phyloP scores from a whole-genome alignment of 2,329 filamentous ascomycete genomes.

The Ceratocystis colombiana region DNA sequence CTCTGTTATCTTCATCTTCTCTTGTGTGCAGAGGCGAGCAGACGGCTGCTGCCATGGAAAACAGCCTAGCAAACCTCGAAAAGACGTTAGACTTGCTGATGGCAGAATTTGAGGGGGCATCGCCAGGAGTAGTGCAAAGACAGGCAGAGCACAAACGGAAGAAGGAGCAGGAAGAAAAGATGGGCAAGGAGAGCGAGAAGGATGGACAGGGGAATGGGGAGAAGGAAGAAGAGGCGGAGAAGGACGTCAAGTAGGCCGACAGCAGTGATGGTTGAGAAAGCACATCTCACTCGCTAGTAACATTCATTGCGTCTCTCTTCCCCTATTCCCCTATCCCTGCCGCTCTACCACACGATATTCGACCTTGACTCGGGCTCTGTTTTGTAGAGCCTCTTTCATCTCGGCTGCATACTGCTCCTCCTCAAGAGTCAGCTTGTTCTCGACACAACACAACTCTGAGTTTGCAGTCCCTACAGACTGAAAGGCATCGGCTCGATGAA shows the following conservation, averaged over 20 bases:
- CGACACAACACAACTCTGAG: not conserved
- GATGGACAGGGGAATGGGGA: not conserved
- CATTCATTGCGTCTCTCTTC: not conserved
- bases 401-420: not conserved
- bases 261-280: not conserved
- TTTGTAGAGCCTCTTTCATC: not conserved
- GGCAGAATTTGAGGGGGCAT: conserved; percentile 37
- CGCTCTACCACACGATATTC: not conserved
- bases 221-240: not conserved
- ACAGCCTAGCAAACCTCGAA: conserved; percentile 44
- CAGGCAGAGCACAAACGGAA: conserved; percentile 18
- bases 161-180: conserved; percentile 19
- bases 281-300: not conserved
- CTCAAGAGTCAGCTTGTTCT: not conserved
- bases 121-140: conserved; percentile 20
- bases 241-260: not conserved
- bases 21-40: conserved; percentile 41
- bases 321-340: not conserved
- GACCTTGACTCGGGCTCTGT: not conserved
- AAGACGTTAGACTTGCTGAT: conserved; percentile 47
- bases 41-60: conserved; percentile 44
- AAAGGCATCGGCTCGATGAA: not conserved
- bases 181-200: not conserved
- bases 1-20: conserved; percentile 18
- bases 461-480: not conserved